These are phyloP conservation scores for Psilocybe subaeruginosa DNA, from an alignment of 768 basidiomycete genomes.

Conservation along the genomic window DNA sequence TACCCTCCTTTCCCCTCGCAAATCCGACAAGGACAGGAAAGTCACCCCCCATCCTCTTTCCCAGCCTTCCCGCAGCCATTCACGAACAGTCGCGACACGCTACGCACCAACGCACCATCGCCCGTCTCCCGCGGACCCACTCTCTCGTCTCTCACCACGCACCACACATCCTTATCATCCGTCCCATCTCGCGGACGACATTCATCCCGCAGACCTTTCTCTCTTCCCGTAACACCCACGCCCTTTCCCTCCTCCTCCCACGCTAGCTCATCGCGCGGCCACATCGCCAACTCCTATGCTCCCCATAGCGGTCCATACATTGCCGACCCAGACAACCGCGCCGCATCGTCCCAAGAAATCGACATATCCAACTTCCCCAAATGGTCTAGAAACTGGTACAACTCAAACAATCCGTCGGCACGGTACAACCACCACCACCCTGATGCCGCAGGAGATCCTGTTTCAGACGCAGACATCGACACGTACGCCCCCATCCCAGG, in stretches of 20 bases:
- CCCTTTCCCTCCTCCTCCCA: conserved; percentile 18
- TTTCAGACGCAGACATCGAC: conserved; percentile 16
- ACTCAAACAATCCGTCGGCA: conserved; percentile 19
- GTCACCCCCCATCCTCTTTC: neutral
- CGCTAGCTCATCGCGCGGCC: conserved; percentile 22
- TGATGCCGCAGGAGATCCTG: conserved; percentile 12
- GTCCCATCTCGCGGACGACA: conserved; percentile 19
- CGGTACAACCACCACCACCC: conserved; percentile 4
- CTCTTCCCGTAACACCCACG: conserved; percentile 45
- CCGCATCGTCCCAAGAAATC: conserved; percentile 43
- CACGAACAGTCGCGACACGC: conserved; percentile 26
- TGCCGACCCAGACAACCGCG: conserved; percentile 21
- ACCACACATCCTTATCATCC: conserved; percentile 20
- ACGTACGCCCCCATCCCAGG: conserved; percentile 30
- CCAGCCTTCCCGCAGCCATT: neutral
- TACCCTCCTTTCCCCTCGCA: conserved; percentile 34
- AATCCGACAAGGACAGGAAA: conserved; percentile 8
- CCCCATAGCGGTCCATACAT: conserved; percentile 24
- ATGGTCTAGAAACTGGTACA: conserved; percentile 69
- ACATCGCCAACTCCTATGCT: conserved; percentile 11
- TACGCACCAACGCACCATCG: conserved; percentile 36
- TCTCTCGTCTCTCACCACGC: conserved; percentile 37
- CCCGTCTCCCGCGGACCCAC: conserved; percentile 47
- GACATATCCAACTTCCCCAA: conserved; percentile 66
- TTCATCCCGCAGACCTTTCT: conserved; percentile 44